phyloP scores from a whole-genome alignment of 148 eudicot species.

The Vaccinium vitisidaea region DNA sequence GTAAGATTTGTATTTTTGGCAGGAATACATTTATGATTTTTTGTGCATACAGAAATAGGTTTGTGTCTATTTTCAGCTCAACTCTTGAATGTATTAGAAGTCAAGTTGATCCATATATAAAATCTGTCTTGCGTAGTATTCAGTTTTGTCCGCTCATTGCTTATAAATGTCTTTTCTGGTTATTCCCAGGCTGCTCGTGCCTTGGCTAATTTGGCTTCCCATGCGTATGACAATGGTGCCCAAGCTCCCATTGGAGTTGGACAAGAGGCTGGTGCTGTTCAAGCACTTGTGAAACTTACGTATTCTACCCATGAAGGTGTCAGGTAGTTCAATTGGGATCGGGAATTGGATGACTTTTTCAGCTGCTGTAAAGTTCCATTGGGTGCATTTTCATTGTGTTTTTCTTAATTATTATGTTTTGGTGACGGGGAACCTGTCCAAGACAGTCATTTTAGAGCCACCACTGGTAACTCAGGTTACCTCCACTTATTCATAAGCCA shows the following conservation, averaged over 20 bases:
- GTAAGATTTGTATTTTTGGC: background rate
- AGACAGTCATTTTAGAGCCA: background rate
- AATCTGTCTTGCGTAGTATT: background rate
- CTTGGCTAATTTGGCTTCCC: conserved; percentile 91
- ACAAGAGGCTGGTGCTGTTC: conserved; percentile 92
- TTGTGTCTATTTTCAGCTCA: background rate
- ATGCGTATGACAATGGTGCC: conserved; percentile 81
- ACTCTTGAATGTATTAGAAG: background rate
- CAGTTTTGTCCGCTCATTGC: background rate
- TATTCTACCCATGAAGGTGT: conserved; percentile 87
- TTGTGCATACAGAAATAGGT: background rate
- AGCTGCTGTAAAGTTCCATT: conserved; percentile 5
- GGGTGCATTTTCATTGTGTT: conserved; percentile 10
- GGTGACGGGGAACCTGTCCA: background rate
- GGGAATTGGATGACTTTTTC: conserved; percentile 2
- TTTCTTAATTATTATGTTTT: background rate
- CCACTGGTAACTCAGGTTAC: background rate
- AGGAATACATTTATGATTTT: background rate
- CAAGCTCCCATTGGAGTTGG: conserved; percentile 70
- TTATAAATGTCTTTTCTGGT: conserved; percentile 9
- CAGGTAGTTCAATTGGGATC: conserved; percentile 46
- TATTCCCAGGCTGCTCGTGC: conserved; percentile 87
- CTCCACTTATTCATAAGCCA: too few relatives aligned
- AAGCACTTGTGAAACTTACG: conserved; percentile 83
- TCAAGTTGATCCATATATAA: background rate